These are phyloP conservation scores for Paradendryphiella salina DNA, from an alignment of 2,329 filamentous ascomycete species.

Conservation along the genomic window DNA sequence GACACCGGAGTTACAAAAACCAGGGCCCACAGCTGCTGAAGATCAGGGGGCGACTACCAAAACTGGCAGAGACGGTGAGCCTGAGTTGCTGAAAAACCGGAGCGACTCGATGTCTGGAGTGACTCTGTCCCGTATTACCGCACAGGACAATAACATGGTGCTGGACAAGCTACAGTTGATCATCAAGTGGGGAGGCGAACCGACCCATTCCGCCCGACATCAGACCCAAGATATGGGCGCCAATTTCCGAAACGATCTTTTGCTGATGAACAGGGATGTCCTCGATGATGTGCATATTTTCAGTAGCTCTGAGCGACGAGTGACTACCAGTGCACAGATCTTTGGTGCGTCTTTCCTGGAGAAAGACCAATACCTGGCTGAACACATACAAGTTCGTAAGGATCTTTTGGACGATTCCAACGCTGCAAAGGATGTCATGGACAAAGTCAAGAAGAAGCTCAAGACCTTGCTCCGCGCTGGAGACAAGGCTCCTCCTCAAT, in stretches of 20 bases:
- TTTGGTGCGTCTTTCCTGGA: slow-evolving; percentile 89
- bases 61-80: slow-evolving; percentile 15
- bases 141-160: slow-evolving; percentile 87
- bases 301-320: slow-evolving; percentile 91
- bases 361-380: slow-evolving; percentile 79
- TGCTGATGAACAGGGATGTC: slow-evolving; percentile 88
- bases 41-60: slow-evolving; percentile 28
- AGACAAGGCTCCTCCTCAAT: slow-evolving; percentile 90
- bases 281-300: slow-evolving; percentile 93
- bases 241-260: slow-evolving; percentile 93
- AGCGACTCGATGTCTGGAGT: slow-evolving; percentile 87
- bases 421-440: slow-evolving; percentile 98
- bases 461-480: slow-evolving; percentile 90
- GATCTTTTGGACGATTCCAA: slow-evolving; percentile 96
- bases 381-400: slow-evolving; percentile 89
- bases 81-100: slow-evolving; percentile 35
- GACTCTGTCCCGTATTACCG: slow-evolving; percentile 91
- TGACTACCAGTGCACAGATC: slow-evolving; percentile 95
- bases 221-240: slow-evolving; percentile 93
- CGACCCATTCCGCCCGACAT: slow-evolving; percentile 94
- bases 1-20: slow-evolving; percentile 32
- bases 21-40: slow-evolving; percentile 24
- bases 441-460: slow-evolving; percentile 99
- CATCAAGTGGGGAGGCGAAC: slow-evolving; percentile 98
- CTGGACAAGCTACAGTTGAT: slow-evolving; percentile 96